Evolutionary conservation across 2,329 filamentous ascomycete species (phyloP), one percentile per base, ranked within the genome.

Genomic region (Dothiorella sarmentorum): DNA sequence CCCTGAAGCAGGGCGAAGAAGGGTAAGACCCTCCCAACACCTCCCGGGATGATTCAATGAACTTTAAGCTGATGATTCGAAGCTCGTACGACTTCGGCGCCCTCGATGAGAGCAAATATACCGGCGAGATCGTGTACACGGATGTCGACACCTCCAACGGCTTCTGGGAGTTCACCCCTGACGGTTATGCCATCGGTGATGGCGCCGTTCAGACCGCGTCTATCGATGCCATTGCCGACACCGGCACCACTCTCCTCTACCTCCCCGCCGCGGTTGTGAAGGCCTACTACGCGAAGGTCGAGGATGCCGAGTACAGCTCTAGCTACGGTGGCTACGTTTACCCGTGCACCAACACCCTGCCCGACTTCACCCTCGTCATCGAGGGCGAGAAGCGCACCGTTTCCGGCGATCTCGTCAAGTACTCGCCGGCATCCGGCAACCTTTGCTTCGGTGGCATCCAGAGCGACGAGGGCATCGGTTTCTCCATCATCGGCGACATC

Each of bases 401-500:
- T n/a, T 79, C 82, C 2, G 82, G 82, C 33, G 70, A 72, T 45
- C 76, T 80, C 69, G 78, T 85, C 73, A 85, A 84, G 71, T 83
- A 79, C 65, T 72, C 78, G 0, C 75, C 79, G 5, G 61, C 76
- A 47, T 72, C 72, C 20, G 69, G 69, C 62, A 65, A 65, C 40
- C 72, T 67, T 59, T 94, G 90, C 79, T 92, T 84, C 71, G 90
- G 90, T 58, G 90, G 89, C 49, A 82, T 95, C 63, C 90, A 94
- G 78, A 79, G 75, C 62, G 78, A 82, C 66, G 66, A 71, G 2
- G 82, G 79, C 17, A 73, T 87, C 49, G 80, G 79, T 7, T 79
- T 86, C 63, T 84, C 80, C 58, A 90, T 95, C 68, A 82, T 92
- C 58, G 90, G 90, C 10, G 89, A 92, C 62, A 80, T 89, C 59